Conservation (phyloP, 2,329 filamentous ascomycete species). For the Colletotrichum tanaceti region DNA sequence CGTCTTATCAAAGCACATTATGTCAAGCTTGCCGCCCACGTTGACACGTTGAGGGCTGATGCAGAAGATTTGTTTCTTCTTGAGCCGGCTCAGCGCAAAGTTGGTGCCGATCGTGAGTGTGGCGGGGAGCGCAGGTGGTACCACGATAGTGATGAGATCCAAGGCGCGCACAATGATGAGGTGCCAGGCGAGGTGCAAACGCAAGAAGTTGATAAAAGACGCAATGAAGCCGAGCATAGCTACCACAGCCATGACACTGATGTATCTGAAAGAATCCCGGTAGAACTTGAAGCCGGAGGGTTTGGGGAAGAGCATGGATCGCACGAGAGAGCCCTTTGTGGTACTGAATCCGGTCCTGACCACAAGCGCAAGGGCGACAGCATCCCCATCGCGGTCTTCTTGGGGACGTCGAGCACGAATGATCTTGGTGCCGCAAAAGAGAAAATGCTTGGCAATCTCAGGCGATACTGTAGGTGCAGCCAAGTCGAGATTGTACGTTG, state of each 20-base stretch:
- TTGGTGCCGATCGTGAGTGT: conserved; percentile 97
- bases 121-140: conserved; percentile 92
- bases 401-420: conserved; percentile 90
- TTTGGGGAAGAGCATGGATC: conserved; percentile 98
- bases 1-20: conserved; percentile 98
- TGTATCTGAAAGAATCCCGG: conserved; percentile 96
- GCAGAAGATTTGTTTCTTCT: conserved; percentile 92
- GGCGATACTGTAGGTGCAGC: conserved; percentile 84
- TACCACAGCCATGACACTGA: conserved; percentile 92
- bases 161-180: conserved; percentile 91
- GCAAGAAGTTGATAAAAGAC: conserved; percentile 93
- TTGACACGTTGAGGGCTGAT: conserved; percentile 98
- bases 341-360: conserved; percentile 97
- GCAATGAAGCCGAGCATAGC: conserved; percentile 88
- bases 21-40: conserved; percentile 93
- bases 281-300: conserved; percentile 99
- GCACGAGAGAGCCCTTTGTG: conserved; percentile 93
- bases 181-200: conserved; percentile 85
- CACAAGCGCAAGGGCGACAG: conserved; percentile 90
- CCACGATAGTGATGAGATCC: conserved; percentile 96
- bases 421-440: conserved; percentile 96
- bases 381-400: conserved; percentile 86
- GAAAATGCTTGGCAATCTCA: conserved; percentile 85
- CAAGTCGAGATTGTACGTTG: conserved; percentile 80
- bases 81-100: conserved; percentile 88